phyloP scores from a whole-genome alignment of 1,284 basidiomycete species.

The Tilletiaria anomala region DNA sequence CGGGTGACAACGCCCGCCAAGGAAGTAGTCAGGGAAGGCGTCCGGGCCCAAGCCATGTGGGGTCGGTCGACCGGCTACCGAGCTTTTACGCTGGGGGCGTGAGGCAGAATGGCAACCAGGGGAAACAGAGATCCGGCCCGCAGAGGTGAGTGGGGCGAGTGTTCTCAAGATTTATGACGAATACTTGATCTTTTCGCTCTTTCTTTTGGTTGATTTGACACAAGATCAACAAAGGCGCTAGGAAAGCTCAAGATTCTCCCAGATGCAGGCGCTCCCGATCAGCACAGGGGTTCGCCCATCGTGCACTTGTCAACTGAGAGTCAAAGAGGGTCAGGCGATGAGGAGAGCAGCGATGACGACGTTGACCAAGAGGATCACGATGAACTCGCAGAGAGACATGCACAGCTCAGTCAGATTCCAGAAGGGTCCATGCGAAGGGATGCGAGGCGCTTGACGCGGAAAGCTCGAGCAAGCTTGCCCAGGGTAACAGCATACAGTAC shows the following conservation, averaged over 20 bases:
- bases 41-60: no score
- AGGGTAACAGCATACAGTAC: constrained; percentile 90
- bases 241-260: constrained; percentile 84
- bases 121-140: no score
- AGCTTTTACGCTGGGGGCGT: no score
- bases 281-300: constrained; percentile 23
- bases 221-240: constrained; percentile 63
- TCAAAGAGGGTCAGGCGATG: background rate
- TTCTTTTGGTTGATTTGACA: no score
- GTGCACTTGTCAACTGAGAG: constrained; percentile 40
- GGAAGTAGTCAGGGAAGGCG: no score
- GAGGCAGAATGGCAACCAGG: no score
- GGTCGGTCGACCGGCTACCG: no score
- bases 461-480: constrained; percentile 83
- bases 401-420: constrained; percentile 50
- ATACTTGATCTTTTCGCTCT: no score
- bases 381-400: constrained; percentile 17
- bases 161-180: no score
- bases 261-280: constrained; percentile 56
- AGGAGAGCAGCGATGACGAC: background rate
- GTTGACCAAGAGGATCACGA: constrained; percentile 11
- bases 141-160: no score
- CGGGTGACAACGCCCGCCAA: no score
- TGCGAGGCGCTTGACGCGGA: constrained; percentile 75
- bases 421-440: constrained; percentile 83